Percentiles rank a stretch among this genome's conserved stretches.
These are phyloP conservation scores for Syzygium grande DNA, from an alignment of 345 rosid genomes.

Conservation along the genomic window DNA sequence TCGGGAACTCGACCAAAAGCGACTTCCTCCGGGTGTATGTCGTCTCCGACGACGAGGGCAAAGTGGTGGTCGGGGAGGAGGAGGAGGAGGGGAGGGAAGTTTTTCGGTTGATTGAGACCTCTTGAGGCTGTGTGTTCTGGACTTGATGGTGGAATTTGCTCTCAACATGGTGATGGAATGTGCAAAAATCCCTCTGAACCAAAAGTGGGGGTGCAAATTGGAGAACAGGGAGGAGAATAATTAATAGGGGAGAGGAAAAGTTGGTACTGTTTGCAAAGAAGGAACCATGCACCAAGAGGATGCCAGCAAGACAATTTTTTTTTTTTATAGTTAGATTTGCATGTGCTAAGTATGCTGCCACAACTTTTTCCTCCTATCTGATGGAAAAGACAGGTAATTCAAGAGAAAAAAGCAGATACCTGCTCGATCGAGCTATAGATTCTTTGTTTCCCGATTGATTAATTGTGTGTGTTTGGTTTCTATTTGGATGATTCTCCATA, in stretches of 20 bases:
- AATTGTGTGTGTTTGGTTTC: not conserved
- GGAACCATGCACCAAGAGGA: constrained; percentile 9
- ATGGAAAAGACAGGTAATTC: not conserved
- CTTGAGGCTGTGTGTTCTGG: not conserved
- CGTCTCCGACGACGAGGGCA: not conserved
- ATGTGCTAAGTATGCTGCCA: not conserved
- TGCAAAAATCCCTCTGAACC: not conserved
- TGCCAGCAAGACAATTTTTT: not conserved
- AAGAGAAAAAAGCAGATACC: not conserved
- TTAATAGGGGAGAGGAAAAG: constrained; percentile 11
- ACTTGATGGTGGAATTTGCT: constrained; percentile 7
- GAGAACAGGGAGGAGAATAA: constrained; percentile 3
- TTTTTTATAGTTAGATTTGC: not conserved
- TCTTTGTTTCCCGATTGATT: not conserved
- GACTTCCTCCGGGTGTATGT: not conserved
- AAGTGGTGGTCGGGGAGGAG: not conserved
- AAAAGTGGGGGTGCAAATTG: constrained; percentile 2
- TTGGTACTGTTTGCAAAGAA: not conserved
- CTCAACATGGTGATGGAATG: not conserved
- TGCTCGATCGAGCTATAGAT: not conserved
- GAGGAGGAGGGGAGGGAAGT: not conserved
- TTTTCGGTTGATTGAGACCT: constrained; percentile 5
- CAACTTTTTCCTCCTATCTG: not conserved
- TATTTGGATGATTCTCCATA: not conserved
- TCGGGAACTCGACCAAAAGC: constrained; percentile 33